These are phyloP conservation scores for Isabelozyma gotoi DNA, from an alignment of 805 yeast species.

Conservation along the genomic window DNA sequence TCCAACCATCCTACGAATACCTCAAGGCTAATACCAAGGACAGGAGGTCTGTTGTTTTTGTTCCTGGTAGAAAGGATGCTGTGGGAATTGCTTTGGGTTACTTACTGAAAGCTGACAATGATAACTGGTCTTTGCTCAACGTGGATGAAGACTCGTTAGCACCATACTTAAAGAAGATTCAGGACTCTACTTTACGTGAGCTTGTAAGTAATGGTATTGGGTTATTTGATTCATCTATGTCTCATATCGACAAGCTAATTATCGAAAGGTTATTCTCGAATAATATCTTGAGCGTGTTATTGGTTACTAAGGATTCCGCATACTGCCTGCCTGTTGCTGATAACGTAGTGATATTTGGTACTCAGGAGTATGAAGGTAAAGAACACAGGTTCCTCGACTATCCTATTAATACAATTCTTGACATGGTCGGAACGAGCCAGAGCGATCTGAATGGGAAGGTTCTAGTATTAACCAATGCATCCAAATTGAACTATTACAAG, in stretches of 20 bases:
- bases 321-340: conserved; percentile 50
- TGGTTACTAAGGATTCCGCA: conserved; percentile 62
- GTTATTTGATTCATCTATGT: conserved; percentile 57
- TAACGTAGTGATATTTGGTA: conserved; percentile 64
- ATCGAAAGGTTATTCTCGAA: conserved; percentile 52
- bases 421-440: conserved; percentile 58
- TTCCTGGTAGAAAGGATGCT: conserved; percentile 54
- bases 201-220: conserved; percentile 58
- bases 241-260: conserved; percentile 47
- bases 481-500: conserved; percentile 62
- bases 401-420: conserved; percentile 59
- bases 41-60: conserved; percentile 48
- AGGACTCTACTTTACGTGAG: conserved; percentile 46
- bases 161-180: conserved; percentile 42
- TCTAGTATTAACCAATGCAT: conserved; percentile 54
- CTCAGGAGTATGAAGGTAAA: conserved; percentile 67
- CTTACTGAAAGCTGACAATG: conserved; percentile 33
- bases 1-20: conserved; percentile 48
- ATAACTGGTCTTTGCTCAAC: conserved; percentile 38
- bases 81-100: conserved; percentile 52
- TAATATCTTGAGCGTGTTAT: conserved; percentile 54
- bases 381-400: conserved; percentile 74
- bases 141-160: conserved; percentile 39
- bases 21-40: conserved; percentile 21
- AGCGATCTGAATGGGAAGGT: conserved; percentile 33